These are phyloP conservation scores for Fusarium succisae DNA, from an alignment of 2,329 filamentous ascomycete genomes.

Conservation along the genomic window DNA sequence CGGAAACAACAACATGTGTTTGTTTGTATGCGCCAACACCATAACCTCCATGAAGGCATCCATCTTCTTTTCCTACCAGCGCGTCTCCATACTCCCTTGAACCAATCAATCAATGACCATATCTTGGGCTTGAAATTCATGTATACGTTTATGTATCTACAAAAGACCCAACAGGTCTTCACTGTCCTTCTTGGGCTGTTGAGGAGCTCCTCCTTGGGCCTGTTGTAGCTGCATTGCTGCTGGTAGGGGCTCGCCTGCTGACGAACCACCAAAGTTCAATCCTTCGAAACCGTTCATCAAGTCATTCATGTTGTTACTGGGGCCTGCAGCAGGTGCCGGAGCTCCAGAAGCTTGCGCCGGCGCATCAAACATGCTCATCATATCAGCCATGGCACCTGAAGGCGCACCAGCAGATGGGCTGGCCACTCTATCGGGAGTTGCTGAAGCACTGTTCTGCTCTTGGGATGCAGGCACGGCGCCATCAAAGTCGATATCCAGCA, in stretches of 20 bases:
- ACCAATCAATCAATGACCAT: slow-evolving; percentile 12
- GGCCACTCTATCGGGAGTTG: slow-evolving; percentile 74
- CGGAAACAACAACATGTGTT: slow-evolving; percentile 24
- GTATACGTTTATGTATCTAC: slow-evolving; percentile 41
- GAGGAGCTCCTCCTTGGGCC: slow-evolving; percentile 46
- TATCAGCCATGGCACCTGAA: slow-evolving; percentile 66
- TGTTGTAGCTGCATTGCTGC: slow-evolving; percentile 66
- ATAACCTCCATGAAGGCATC: slow-evolving; percentile 24
- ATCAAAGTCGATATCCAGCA: slow-evolving; percentile 96
- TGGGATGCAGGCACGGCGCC: slow-evolving; percentile 90
- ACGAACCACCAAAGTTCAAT: slow-evolving; percentile 74
- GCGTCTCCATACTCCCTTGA: slow-evolving; percentile 31
- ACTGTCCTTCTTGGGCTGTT: slow-evolving; percentile 64
- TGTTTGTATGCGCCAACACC: slow-evolving; percentile 37
- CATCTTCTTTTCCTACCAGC: slow-evolving; percentile 31
- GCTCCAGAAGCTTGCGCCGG: slow-evolving; percentile 64
- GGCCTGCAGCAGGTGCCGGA: slow-evolving; percentile 47
- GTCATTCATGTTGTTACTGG: slow-evolving; percentile 77
- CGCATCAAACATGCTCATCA: slow-evolving; percentile 76
- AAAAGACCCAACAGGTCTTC: slow-evolving; percentile 66
- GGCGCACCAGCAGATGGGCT: slow-evolving; percentile 63
- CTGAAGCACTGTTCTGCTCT: slow-evolving; percentile 64
- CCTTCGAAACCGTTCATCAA: slow-evolving; percentile 89
- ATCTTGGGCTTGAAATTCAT: slow-evolving; percentile 13
- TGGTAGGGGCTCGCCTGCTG: slow-evolving; percentile 68